These are phyloP conservation scores for Penicillium sp. DNA, from an alignment of 2,329 filamentous ascomycete genomes.

Conservation along the genomic window DNA sequence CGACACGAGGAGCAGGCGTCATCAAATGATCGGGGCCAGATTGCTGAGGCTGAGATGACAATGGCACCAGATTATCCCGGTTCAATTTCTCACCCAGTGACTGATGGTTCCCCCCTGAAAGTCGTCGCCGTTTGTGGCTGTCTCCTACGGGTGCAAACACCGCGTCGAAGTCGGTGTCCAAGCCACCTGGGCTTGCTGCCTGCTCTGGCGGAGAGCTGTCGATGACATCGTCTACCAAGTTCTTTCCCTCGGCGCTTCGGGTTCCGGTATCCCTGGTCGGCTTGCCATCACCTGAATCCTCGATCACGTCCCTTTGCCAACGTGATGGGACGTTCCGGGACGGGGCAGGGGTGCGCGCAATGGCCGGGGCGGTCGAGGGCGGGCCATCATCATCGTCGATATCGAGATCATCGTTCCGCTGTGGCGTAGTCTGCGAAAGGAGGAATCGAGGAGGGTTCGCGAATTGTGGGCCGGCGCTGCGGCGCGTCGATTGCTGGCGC, in stretches of 20 bases:
- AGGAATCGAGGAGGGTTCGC: slow-evolving; percentile 33
- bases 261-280: background rate
- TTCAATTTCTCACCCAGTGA: slow-evolving; percentile 1
- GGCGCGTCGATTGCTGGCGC: slow-evolving; percentile 25
- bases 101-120: slow-evolving; percentile 14
- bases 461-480: slow-evolving; percentile 29
- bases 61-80: slow-evolving; percentile 9
- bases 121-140: slow-evolving; percentile 33
- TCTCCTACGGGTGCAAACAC: slow-evolving; percentile 28
- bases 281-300: slow-evolving; percentile 25
- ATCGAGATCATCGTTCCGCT: slow-evolving; percentile 11
- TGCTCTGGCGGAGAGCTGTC: slow-evolving; percentile 16
- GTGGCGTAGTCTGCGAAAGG: slow-evolving; percentile 24
- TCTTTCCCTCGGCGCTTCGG: background rate
- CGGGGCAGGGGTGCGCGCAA: slow-evolving; percentile 4
- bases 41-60: slow-evolving; percentile 15
- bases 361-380: slow-evolving; percentile 10
- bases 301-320: slow-evolving; percentile 24
- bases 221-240: slow-evolving; percentile 11
- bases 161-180: slow-evolving; percentile 28
- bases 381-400: slow-evolving; percentile 21
- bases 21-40: background rate
- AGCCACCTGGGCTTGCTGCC: slow-evolving; percentile 2
- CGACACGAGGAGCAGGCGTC: slow-evolving; percentile 7
- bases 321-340: slow-evolving; percentile 5